Base-by-base conservation (phyloP, 2,329 filamentous ascomycete species). In the Curvularia verruculosa region DNA sequence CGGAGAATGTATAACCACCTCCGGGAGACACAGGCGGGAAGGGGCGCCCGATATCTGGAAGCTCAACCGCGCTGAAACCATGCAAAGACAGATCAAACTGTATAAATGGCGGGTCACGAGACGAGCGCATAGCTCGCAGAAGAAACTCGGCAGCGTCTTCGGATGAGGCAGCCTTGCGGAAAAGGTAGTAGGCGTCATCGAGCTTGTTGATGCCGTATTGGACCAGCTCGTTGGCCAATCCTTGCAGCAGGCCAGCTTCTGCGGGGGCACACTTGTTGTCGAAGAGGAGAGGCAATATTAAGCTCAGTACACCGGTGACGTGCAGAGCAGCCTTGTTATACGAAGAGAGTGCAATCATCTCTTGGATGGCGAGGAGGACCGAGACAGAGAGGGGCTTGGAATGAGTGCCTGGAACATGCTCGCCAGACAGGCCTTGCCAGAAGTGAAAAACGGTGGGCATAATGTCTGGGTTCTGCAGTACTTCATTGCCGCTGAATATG, bases 11-110 rank as follows among this genome's bases (percentile, higher is more conserved):
- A 78, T 98, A 99, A 19, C 95, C 96, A 29, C 79, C 76, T n/a
- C 83, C 81, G 9, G 88, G 85, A 18, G 88, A 87, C 52, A 86
- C 83, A 1, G 95, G 92, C 10, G 95, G 96, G 68, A 99, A 99
- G 1, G 87, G 79, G 29, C 90, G 87, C 5, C 92, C 92, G 24
- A 99, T 81, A n/a, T 87, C 93, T 7, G 92, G 86, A 26, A 99
- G 81, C 74, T 99, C 96, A 60, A 98, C 85, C 0, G 95, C 96
- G 13, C 91, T 90, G 76, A 92, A 94, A 0, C 96, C 96, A 74
- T 92, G 84, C 15, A 92, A 80, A 1, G 92, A 95, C 21, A 99
- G 82, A 73, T 99, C 95, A 76, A 99, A 98, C 67, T 98, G 92
- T 65, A 99, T 89, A 74, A 91, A 93, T 0, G 93, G 86, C 5